Percentiles rank a stretch among this genome's conserved stretches.
These are phyloP conservation scores for Fragilaria crotonensis DNA, from an alignment of 108 stramenopile species.

Conservation along the genomic window DNA sequence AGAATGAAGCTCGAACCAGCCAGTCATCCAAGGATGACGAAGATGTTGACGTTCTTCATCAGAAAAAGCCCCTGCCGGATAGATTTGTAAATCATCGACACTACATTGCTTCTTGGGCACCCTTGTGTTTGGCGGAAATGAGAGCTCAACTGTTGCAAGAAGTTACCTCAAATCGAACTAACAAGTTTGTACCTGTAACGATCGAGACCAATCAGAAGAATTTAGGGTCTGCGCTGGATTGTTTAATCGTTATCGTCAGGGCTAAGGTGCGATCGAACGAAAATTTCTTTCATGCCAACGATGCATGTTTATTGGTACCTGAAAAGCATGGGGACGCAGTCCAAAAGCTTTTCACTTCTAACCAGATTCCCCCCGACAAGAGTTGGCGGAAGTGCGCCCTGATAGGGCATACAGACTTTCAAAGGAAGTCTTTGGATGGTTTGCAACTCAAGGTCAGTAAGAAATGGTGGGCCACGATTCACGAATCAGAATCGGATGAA, in stretches of 20 bases:
- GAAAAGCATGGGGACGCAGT: conserved; percentile 21
- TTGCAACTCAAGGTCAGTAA: conserved; percentile 57
- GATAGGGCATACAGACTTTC: conserved; percentile 58
- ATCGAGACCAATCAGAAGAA: not conserved
- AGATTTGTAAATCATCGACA: conserved; percentile 60
- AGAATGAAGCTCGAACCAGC: conserved; percentile 7
- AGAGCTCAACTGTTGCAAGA: conserved; percentile 70
- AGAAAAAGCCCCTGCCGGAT: conserved; percentile 47
- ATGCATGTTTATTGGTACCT: conserved; percentile 30
- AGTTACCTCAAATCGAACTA: conserved; percentile 14
- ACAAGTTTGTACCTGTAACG: not conserved
- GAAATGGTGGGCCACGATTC: conserved; percentile 45
- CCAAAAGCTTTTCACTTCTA: conserved; percentile 3
- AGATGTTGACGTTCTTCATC: not conserved
- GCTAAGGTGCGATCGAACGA: not conserved
- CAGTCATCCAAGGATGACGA: conserved; percentile 5
- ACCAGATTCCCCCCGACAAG: not conserved
- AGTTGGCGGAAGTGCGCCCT: conserved; percentile 22
- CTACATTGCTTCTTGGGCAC: conserved; percentile 74
- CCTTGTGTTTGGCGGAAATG: conserved; percentile 63
- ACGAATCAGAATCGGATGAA: conserved; percentile 8
- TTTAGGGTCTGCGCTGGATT: not conserved
- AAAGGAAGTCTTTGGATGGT: conserved; percentile 42
- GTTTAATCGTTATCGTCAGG: not conserved
- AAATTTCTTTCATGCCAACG: conserved; percentile 30